Base-by-base conservation (phyloP, 192 early-diverging fungal species). In the Mortierella claussenii region DNA sequence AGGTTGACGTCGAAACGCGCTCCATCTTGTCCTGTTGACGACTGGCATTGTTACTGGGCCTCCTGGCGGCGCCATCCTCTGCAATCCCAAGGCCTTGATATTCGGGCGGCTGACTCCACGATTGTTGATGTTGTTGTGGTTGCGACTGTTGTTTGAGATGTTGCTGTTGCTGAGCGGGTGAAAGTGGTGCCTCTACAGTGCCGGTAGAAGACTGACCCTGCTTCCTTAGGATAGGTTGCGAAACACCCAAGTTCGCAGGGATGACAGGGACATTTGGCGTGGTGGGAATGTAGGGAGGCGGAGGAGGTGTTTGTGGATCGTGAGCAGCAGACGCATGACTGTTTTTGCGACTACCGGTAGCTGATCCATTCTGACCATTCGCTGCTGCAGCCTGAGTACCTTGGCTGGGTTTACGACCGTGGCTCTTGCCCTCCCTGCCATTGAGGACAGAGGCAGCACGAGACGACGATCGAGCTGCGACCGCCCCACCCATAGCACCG, bases 21-120 rank as follows among this genome's bases (percentile, higher is more conserved):
- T 53, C 74, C 54, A 78, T 53, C 28, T 54, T 28, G n/a, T 37
- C 33, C 46, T 45, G 63, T 43, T 30, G 47, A 13, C 27, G 0
- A 17, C 27, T 44, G 60, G 27, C 0, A n/a, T n/a, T n/a, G n/a
- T n/a, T n/a, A n/a, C 20, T 47, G 55, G 43, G 55, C 49, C 17
- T 53, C 53, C 6, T 45, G 28, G 51, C 48, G 11, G 36, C n/a
- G 13, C 37, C 55, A 37, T 62, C 37, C 24, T 69, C 49, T 8
- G 75, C 64, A 18, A 79, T 79, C n/a, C 70, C 78, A 30, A 76
- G 68, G 15, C 69, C 54, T 33, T 65, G 49, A 6, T 60, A 37
- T n/a, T 51, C 55, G 23, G 43, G 43, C 10, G 63, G 4, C 37
- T 63, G 49, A 12, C 42, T 36, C 32, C 20, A 30, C 20, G 9